phyloP scores from a whole-genome alignment of 768 basidiomycete species.

The Calocybe indica region DNA sequence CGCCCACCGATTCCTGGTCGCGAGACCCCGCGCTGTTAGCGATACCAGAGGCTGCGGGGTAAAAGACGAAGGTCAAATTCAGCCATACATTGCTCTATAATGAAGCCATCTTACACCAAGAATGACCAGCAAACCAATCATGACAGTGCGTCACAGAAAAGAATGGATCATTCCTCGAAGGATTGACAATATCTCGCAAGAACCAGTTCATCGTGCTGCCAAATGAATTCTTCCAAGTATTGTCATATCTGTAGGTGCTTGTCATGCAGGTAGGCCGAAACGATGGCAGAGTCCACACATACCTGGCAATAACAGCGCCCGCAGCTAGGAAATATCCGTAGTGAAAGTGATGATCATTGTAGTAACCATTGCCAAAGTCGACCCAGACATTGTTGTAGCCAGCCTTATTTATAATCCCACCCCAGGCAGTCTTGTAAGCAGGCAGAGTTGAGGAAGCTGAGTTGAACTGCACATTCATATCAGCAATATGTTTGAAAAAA shows the following conservation, averaged over 20 bases:
- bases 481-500: too few relatives aligned
- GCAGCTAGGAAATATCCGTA: slow-evolving; percentile 27
- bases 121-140: slow-evolving; percentile 32
- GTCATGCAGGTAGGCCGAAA: not conserved
- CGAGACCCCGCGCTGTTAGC: slow-evolving; percentile 26
- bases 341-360: slow-evolving; percentile 31
- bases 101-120: slow-evolving; percentile 20
- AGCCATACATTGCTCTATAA: not conserved
- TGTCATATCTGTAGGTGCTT: slow-evolving; percentile 13
- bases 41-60: slow-evolving; percentile 23
- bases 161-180: slow-evolving; percentile 22
- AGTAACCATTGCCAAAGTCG: slow-evolving; percentile 29
- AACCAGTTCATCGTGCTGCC: slow-evolving; percentile 19
- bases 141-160: slow-evolving; percentile 24
- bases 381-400: slow-evolving; percentile 21
- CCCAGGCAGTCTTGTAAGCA: slow-evolving; percentile 29
- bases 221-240: slow-evolving; percentile 19
- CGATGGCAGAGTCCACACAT: slow-evolving; percentile 2
- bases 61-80: not conserved
- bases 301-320: slow-evolving; percentile 26
- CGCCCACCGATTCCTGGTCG: slow-evolving; percentile 27
- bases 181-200: slow-evolving; percentile 28
- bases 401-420: slow-evolving; percentile 26
- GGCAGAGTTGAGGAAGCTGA: slow-evolving; percentile 15
- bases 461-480: slow-evolving; percentile 8